Evolutionary conservation across 179 eudicot species (phyloP).

Genomic region (Sideroxylon spinosum): DNA sequence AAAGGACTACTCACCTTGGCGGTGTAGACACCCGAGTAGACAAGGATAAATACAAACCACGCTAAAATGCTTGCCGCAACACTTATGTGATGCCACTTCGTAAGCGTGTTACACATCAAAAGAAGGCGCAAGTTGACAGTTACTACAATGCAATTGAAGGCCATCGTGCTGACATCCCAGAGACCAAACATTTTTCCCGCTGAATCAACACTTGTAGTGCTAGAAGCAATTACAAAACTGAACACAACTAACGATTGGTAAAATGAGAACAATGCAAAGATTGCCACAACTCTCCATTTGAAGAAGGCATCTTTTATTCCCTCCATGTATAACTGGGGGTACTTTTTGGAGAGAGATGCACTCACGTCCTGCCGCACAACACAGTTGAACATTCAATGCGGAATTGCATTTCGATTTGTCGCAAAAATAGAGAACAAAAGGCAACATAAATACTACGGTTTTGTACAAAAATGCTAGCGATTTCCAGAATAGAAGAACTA

Average conservation of each 20-base stretch:
- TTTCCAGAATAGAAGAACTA: slow-evolving; percentile 5
- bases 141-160: slow-evolving; percentile 73
- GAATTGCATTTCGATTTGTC: slow-evolving; percentile 11
- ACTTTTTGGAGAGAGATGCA: slow-evolving; percentile 82
- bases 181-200: slow-evolving; percentile 86
- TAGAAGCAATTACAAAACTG: slow-evolving; percentile 55
- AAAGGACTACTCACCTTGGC: slow-evolving; percentile 40
- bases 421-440: slow-evolving; percentile 10
- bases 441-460: neutral
- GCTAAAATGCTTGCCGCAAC: slow-evolving; percentile 84
- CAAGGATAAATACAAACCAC: slow-evolving; percentile 75
- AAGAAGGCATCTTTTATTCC: slow-evolving; percentile 74
- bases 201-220: slow-evolving; percentile 59
- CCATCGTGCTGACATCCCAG: slow-evolving; percentile 97
- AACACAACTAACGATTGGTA: slow-evolving; percentile 76
- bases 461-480: neutral
- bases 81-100: slow-evolving; percentile 87
- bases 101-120: slow-evolving; percentile 77
- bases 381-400: neutral
- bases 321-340: slow-evolving; percentile 87
- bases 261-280: slow-evolving; percentile 69
- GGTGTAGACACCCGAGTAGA: slow-evolving; percentile 69
- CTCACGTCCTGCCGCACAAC: slow-evolving; percentile 67
- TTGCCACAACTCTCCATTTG: slow-evolving; percentile 67
- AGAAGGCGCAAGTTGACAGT: slow-evolving; percentile 93